Evolutionary conservation across 1,139 yeast genomes (phyloP).

Genomic region (Hemisphaericaspora lyxosophila): DNA sequence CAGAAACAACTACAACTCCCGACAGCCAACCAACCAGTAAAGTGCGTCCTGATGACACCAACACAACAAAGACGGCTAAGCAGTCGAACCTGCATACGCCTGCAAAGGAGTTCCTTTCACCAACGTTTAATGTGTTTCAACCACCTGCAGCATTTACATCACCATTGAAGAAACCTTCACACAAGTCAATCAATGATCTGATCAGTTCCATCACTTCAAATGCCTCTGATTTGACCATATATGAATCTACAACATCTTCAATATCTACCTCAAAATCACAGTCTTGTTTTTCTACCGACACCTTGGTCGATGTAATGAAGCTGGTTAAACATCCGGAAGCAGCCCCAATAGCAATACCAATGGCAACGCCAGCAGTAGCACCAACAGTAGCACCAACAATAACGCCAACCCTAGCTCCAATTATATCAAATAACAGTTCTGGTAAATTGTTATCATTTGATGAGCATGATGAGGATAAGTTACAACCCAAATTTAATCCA

Average conservation of each 20-base stretch:
- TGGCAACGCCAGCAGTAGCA: too few species aligned
- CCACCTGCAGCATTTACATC: constrained; percentile 2
- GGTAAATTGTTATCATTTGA: constrained; percentile 13
- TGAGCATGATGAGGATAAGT: constrained; percentile 15
- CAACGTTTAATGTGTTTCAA: not conserved
- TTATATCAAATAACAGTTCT: constrained; percentile 6
- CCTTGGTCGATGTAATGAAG: constrained; percentile 25
- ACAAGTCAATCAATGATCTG: constrained; percentile 17
- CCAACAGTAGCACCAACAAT: too few species aligned
- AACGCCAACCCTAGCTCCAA: constrained; percentile 6
- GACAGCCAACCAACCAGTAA: not conserved
- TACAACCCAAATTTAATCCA: constrained; percentile 7
- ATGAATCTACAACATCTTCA: constrained; percentile 10
- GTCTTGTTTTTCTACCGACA: constrained; percentile 22
- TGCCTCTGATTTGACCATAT: constrained; percentile 17
- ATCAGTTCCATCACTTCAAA: constrained; percentile 23
- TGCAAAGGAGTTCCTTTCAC: too few species aligned
- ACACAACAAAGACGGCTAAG: too few species aligned
- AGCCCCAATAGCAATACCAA: too few species aligned
- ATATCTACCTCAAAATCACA: not conserved
- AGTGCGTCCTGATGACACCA: not conserved
- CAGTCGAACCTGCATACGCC: too few species aligned
- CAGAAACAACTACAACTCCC: constrained; percentile 2
- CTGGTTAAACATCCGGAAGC: constrained; percentile 9
- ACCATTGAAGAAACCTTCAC: constrained; percentile 6